These are phyloP conservation scores for Microbotryum scabiosae DNA, from an alignment of 1,284 basidiomycete genomes.

Conservation along the genomic window DNA sequence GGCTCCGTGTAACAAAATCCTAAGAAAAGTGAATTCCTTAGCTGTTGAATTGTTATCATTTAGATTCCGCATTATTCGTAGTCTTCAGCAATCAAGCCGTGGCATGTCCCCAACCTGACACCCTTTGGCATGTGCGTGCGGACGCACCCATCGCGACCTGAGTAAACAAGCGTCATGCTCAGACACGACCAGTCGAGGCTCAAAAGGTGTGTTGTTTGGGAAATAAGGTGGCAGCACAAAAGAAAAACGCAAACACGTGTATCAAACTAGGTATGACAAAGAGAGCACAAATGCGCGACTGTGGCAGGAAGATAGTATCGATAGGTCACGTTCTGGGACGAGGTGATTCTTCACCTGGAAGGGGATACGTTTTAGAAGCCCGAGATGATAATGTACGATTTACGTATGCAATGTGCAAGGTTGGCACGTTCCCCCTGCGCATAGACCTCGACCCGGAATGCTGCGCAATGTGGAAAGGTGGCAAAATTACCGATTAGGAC, in stretches of 20 bases:
- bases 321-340: background rate
- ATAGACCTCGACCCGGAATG: constrained; percentile 20
- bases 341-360: background rate
- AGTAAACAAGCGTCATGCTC: no score
- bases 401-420: constrained; percentile 25
- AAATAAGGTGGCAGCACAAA: no score
- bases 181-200: no score
- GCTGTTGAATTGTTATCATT: background rate
- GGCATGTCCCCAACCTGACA: no score
- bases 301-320: no score
- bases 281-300: background rate
- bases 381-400: background rate
- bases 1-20: background rate
- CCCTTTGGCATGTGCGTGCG: no score
- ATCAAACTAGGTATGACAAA: background rate
- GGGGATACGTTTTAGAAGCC: background rate
- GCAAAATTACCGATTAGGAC: background rate
- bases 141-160: no score
- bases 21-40: background rate
- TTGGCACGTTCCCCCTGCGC: constrained; percentile 13
- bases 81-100: no score
- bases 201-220: no score
- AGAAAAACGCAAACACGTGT: no score
- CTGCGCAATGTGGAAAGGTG: background rate
- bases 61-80: background rate